Conservation (phyloP, 2,329 filamentous ascomycete genomes). For the Colletotrichum musae region DNA sequence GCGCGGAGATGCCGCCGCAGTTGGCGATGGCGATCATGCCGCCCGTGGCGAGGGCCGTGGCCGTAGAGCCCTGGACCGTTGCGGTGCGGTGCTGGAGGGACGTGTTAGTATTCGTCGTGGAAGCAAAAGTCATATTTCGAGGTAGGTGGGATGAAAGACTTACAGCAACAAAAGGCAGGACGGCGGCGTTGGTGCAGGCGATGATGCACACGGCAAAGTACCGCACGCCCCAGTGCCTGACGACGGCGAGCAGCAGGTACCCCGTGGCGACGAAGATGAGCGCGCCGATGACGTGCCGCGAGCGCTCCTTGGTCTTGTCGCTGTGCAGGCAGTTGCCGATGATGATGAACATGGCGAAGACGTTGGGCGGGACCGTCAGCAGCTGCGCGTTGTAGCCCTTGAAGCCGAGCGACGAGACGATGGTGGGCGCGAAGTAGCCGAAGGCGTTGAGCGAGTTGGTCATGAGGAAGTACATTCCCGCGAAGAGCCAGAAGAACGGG, state of each 20-base stretch:
- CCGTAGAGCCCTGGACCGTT: conserved; percentile 50
- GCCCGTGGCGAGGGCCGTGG: conserved; percentile 51
- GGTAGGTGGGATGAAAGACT: conserved; percentile 29
- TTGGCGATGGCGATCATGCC: conserved; percentile 54
- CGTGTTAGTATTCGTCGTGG: not conserved
- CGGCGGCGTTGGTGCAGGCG: conserved; percentile 51
- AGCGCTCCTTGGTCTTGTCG: conserved; percentile 50
- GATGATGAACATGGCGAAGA: conserved; percentile 52
- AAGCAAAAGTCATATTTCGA: no score
- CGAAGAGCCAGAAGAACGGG: conserved; percentile 53
- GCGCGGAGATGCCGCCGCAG: conserved; percentile 51
- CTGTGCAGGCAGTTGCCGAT: conserved; percentile 51
- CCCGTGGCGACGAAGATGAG: conserved; percentile 48
- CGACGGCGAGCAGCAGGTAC: conserved; percentile 49
- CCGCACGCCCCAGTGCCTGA: conserved; percentile 48
- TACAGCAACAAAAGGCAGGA: conserved; percentile 51
- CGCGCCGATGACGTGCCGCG: conserved; percentile 49
- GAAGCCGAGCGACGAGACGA: conserved; percentile 53
- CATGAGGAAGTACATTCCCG: conserved; percentile 50
- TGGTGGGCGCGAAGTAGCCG: conserved; percentile 53
- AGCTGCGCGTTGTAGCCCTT: conserved; percentile 51
- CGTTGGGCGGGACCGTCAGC: conserved; percentile 54
- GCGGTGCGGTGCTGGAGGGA: conserved; percentile 49
- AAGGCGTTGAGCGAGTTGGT: conserved; percentile 53
- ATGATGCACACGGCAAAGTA: conserved; percentile 52